Evolutionary conservation across 2,329 filamentous ascomycete species (phyloP).

Genomic region (Stachybotrys echinatus): DNA sequence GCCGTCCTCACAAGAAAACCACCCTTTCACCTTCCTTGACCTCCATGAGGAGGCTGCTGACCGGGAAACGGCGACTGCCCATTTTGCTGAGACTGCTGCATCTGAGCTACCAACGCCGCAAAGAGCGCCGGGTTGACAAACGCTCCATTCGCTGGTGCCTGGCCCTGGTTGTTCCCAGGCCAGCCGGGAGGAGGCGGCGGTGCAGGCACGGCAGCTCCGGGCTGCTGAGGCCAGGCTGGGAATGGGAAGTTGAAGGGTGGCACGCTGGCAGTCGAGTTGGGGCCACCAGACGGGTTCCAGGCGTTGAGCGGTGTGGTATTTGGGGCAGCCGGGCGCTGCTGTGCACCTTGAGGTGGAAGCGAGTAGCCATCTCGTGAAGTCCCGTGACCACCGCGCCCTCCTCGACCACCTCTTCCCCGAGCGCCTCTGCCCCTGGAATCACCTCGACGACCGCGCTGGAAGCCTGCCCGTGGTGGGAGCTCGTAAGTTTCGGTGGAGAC

Average conservation of each 20-base stretch:
- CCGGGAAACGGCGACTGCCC: constrained; percentile 21
- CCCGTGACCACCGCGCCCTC: constrained; percentile 28
- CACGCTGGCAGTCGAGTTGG: constrained; percentile 14
- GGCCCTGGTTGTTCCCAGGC: constrained; percentile 24
- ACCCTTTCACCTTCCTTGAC: constrained; percentile 16
- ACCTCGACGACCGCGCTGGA: constrained; percentile 35
- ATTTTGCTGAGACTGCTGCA: constrained; percentile 25
- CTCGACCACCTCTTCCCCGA: constrained; percentile 35
- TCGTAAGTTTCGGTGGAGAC: constrained; percentile 32
- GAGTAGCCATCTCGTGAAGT: constrained; percentile 35
- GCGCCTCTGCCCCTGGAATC: constrained; percentile 38
- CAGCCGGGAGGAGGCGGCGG: constrained; percentile 31
- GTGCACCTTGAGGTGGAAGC: constrained; percentile 26
- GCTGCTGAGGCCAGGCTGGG: constrained; percentile 33
- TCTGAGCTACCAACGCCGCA: constrained; percentile 40
- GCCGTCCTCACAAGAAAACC: not conserved
- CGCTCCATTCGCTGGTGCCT: constrained; percentile 28
- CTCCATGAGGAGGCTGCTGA: constrained; percentile 21
- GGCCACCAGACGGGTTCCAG: constrained; percentile 10
- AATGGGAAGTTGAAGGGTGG: constrained; percentile 39
- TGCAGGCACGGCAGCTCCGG: constrained; percentile 18
- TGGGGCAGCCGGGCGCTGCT: constrained; percentile 21
- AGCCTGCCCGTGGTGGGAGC: constrained; percentile 21
- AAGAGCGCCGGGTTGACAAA: constrained; percentile 57
- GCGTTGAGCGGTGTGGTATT: constrained; percentile 25